phyloP scores from a whole-genome alignment of 306 rosid genomes.

The Dicorynia guianensis region DNA sequence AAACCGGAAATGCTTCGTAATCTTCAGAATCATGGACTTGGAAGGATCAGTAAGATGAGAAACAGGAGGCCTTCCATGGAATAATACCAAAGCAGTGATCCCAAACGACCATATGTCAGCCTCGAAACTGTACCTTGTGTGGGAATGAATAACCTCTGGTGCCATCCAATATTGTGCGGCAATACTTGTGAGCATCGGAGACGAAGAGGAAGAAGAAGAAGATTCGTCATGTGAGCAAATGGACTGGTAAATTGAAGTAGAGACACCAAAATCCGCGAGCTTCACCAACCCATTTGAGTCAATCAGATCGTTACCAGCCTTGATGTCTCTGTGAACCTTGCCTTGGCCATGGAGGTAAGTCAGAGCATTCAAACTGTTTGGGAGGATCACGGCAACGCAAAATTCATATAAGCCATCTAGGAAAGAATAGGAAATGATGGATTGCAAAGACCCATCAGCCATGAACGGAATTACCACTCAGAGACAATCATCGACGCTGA shows the following conservation, averaged over 20 bases:
- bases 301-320: slow-evolving; percentile 67
- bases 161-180: slow-evolving; percentile 81
- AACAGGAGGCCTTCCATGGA: slow-evolving; percentile 74
- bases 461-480: slow-evolving; percentile 86
- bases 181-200: slow-evolving; percentile 51
- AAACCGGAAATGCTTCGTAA: slow-evolving; percentile 61
- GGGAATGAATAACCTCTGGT: slow-evolving; percentile 71
- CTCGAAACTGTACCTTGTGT: slow-evolving; percentile 61
- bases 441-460: slow-evolving; percentile 69
- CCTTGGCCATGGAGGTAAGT: slow-evolving; percentile 77
- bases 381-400: slow-evolving; percentile 59
- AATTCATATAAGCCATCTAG: slow-evolving; percentile 56
- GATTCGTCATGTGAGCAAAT: slow-evolving; percentile 12
- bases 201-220: slow-evolving; percentile 40
- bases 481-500: slow-evolving; percentile 53
- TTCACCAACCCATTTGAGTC: slow-evolving; percentile 60
- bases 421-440: slow-evolving; percentile 59
- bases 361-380: slow-evolving; percentile 55
- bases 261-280: slow-evolving; percentile 65
- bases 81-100: slow-evolving; percentile 64
- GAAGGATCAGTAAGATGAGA: slow-evolving; percentile 74
- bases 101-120: slow-evolving; percentile 81
- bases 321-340: slow-evolving; percentile 69
- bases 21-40: slow-evolving; percentile 58
- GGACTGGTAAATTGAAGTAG: slow-evolving; percentile 60